Conservation (phyloP, 2,329 filamentous ascomycete genomes). For the Decorospora gaudefroyi region DNA sequence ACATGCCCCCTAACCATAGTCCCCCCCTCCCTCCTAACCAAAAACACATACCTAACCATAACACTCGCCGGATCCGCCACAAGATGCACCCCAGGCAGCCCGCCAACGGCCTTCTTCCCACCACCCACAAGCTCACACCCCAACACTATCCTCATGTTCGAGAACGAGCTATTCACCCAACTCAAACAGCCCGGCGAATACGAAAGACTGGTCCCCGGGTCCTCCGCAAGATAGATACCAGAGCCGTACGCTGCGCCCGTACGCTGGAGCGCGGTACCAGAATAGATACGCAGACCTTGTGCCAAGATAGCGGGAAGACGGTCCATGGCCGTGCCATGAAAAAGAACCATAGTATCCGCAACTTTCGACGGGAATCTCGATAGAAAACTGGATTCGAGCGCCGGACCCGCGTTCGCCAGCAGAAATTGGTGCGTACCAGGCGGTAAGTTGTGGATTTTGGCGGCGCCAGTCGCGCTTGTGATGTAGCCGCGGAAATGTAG, state of each 20-base stretch:
- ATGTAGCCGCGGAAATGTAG: conserved; percentile 39
- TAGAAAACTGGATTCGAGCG: conserved; percentile 30
- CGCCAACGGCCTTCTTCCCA: conserved; percentile 17
- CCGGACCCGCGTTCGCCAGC: conserved; percentile 36
- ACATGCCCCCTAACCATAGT: conserved; percentile 30
- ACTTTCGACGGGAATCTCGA: conserved; percentile 13
- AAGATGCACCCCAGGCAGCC: conserved; percentile 35
- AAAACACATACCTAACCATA: conserved; percentile 45
- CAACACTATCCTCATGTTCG: conserved; percentile 36
- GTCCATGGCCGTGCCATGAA: conserved; percentile 43
- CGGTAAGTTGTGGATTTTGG: conserved; percentile 36
- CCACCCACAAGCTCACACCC: conserved; percentile 38
- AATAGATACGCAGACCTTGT: conserved; percentile 34
- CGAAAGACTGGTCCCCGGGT: conserved; percentile 31
- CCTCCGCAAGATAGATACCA: conserved; percentile 42
- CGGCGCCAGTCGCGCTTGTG: conserved; percentile 29
- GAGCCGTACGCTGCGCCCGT: conserved; percentile 40
- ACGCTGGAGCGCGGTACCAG: conserved; percentile 37
- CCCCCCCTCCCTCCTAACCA: conserved; percentile 22
- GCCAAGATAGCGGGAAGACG: conserved; percentile 40
- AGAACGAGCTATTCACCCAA: conserved; percentile 35
- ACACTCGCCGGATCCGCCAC: conserved; percentile 33
- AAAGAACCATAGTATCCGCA: conserved; percentile 32
- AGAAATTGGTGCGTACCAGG: conserved; percentile 41
- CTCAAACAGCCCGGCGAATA: conserved; percentile 28